Evolutionary conservation across 176 grass and related monocot species (phyloP).

Genomic region (Coix lacrymajobi): DNA sequence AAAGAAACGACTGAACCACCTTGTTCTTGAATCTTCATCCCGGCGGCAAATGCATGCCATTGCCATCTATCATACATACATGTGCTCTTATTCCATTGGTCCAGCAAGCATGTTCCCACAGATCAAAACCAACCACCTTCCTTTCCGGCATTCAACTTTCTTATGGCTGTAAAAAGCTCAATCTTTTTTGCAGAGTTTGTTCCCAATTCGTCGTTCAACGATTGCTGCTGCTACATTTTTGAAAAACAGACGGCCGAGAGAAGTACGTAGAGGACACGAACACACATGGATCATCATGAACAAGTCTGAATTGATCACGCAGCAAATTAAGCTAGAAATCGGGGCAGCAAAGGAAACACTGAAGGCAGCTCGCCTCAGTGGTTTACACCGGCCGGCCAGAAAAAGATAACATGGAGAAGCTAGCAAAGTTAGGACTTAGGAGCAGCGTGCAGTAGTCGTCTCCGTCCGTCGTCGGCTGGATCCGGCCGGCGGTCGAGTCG

Average conservation of each 20-base stretch:
- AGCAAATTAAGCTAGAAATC: neutral
- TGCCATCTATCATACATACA: neutral
- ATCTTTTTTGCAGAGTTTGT: neutral
- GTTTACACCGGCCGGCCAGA: neutral
- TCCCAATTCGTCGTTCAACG: neutral
- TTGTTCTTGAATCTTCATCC: neutral
- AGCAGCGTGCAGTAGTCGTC: neutral
- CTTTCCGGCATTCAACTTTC: neutral
- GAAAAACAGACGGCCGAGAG: neutral
- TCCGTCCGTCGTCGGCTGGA: neutral
- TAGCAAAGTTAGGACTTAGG: neutral
- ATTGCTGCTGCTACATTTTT: neutral
- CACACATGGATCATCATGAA: neutral
- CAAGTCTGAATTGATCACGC: conserved; percentile 22
- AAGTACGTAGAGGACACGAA: neutral
- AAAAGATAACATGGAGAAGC: neutral
- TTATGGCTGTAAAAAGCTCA: conserved; percentile 1
- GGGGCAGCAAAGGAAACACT: neutral
- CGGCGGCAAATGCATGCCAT: neutral
- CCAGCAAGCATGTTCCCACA: neutral
- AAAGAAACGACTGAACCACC: neutral
- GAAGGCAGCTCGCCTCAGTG: neutral
- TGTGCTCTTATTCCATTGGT: conserved; percentile 15
- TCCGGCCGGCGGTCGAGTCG: neutral
- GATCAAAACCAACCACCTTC: neutral